A percentile compares a stretch with the other conserved stretches of the same genome.
These are phyloP conservation scores for Beauveria scarabaeidicola DNA, from an alignment of 2,329 filamentous ascomycete genomes.

Conservation along the genomic window DNA sequence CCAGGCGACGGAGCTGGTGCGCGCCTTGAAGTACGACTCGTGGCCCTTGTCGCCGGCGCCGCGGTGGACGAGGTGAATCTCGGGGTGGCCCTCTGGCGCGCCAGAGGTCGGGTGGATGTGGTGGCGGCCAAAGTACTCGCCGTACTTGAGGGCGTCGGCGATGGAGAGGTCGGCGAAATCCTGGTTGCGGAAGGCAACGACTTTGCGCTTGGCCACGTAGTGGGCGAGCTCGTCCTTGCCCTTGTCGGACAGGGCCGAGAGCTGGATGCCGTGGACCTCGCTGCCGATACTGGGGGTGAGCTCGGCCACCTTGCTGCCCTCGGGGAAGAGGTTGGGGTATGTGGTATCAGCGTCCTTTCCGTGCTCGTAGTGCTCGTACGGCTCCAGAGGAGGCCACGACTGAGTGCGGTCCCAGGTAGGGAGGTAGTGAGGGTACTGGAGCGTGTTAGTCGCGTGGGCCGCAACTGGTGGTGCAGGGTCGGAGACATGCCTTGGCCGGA, in stretches of 20 bases:
- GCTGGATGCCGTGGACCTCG: constrained; percentile 54
- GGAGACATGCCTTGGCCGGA: constrained; percentile 20
- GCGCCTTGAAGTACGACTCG: constrained; percentile 51
- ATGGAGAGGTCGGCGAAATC: constrained; percentile 55
- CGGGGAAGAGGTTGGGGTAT: constrained; percentile 51
- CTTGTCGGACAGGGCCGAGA: constrained; percentile 38
- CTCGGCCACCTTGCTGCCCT: constrained; percentile 28
- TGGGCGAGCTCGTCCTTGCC: constrained; percentile 60
- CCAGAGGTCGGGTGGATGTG: constrained; percentile 68
- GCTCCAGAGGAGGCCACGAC: constrained; percentile 48
- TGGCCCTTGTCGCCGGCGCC: constrained; percentile 37
- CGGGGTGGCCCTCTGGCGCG: constrained; percentile 55
- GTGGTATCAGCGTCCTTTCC: constrained; percentile 55
- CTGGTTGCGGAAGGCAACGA: constrained; percentile 61
- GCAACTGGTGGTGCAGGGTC: too few species aligned
- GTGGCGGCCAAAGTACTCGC: constrained; percentile 59
- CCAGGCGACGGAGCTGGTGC: constrained; percentile 72
- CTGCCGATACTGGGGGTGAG: constrained; percentile 57
- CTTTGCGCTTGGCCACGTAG: constrained; percentile 57
- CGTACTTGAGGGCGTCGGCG: constrained; percentile 52
- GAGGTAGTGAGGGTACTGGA: constrained; percentile 37
- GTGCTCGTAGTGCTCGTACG: constrained; percentile 57
- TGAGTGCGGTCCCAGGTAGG: constrained; percentile 51
- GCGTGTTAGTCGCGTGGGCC: neutral
- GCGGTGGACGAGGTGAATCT: constrained; percentile 61